Evolutionary conservation across 2,329 filamentous ascomycete species (phyloP), one percentile per base, ranked within the genome.

Genomic region (Emergomyces orientalis): DNA sequence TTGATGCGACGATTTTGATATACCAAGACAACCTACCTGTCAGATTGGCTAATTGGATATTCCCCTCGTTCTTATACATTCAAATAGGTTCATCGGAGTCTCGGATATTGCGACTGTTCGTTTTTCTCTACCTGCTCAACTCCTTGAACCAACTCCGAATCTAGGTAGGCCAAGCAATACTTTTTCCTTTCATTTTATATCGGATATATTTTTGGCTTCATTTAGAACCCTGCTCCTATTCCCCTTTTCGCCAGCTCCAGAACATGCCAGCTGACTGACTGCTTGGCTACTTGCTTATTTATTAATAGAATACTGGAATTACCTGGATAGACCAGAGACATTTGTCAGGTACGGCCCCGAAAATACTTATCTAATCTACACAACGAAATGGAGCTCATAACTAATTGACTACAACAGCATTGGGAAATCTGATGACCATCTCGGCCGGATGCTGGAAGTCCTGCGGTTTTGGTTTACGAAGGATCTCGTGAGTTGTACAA

Each of bases 391-490:
- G 34, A 9, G 25, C 49, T 57, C 56, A 19, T 37, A 22, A 9
- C 62, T 69, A 62, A 62, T 65, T 61, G 11, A 65, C 64, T 25
- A 65, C 63, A 66, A 68, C 70, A 87, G 85, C 67, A 88, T 88
- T 71, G 94, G 93, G 70, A 93, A 93, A 70, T 94, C 93, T 22
- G 89, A 97, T 69, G 91, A 97, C 69, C 85, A 89, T 13, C 80
- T 97, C 62, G 93, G 94, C 69, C 91, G 94, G 69, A 97, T 97
- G 90, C 84, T 99, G 60, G 92, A 93, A 72, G 91, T 96, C 37
- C 78, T 97, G 70, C 87, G 92, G 64, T 99, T 97, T 78, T 99
- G 94, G 94, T 96, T 97, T 71, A 97, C 94, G 66, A 99, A 99
- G 76, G 94, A 99, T 76, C 76, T 99, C 76, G 84, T 86, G 78